These are phyloP conservation scores for Syzygium aromaticum DNA, from an alignment of 345 rosid species.

Conservation along the genomic window DNA sequence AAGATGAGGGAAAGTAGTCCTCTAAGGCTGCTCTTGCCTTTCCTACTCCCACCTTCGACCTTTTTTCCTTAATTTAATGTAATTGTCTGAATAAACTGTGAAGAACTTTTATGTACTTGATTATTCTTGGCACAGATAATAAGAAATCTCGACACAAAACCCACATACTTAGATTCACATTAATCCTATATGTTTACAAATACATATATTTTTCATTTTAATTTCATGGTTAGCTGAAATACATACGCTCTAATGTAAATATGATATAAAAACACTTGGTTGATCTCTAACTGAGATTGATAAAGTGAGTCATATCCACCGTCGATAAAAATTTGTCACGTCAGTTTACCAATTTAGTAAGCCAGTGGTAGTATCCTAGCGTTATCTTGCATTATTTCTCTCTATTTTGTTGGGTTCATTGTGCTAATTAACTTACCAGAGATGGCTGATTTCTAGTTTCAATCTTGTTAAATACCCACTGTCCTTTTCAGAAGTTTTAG, in stretches of 20 bases:
- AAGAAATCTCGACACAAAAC: background rate
- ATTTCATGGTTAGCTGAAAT: too few species aligned
- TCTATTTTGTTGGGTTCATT: background rate
- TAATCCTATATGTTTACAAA: background rate
- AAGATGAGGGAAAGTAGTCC: too few species aligned
- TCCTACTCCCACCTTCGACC: background rate
- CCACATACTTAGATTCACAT: background rate
- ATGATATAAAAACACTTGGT: background rate
- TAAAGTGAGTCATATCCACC: background rate
- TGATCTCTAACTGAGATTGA: too few species aligned
- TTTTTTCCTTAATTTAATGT: background rate
- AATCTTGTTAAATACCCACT: too few species aligned
- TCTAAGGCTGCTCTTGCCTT: too few species aligned
- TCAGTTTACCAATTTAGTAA: too few species aligned
- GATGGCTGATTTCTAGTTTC: background rate
- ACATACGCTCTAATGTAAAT: background rate
- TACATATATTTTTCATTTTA: background rate
- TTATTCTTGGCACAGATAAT: background rate
- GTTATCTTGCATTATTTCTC: too few species aligned
- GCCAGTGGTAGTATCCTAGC: background rate
- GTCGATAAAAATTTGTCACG: accelerated
- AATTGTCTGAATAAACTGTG: too few species aligned
- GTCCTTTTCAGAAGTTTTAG: background rate
- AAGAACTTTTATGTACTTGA: too few species aligned
- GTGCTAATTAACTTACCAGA: background rate